Percentiles rank a stretch among this genome's conserved stretches.
Evolutionary conservation across 441 rosid genomes (phyloP).

Genomic region (Gossypium laxum): DNA sequence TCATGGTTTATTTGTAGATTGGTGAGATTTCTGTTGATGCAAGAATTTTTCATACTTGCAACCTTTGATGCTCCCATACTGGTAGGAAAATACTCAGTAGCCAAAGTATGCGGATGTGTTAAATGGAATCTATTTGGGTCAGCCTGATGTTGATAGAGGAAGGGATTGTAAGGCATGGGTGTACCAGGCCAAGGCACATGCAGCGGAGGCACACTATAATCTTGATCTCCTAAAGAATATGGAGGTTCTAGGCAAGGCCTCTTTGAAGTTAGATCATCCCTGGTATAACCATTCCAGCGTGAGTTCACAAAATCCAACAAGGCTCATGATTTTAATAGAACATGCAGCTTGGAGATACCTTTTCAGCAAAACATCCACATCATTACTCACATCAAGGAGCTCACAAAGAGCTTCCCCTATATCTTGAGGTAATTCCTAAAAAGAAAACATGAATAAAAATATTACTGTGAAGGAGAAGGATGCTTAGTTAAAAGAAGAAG

Average conservation of each 20-base stretch:
- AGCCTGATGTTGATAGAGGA: slow-evolving; percentile 43
- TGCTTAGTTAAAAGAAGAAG: not conserved
- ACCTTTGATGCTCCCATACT: slow-evolving; percentile 34
- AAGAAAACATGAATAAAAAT: slow-evolving; percentile 12
- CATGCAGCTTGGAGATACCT: slow-evolving; percentile 32
- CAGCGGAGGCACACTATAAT: slow-evolving; percentile 32
- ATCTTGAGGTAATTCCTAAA: slow-evolving; percentile 75
- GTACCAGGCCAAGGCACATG: slow-evolving; percentile 45
- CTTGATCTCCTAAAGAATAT: slow-evolving; percentile 45
- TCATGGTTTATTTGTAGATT: slow-evolving; percentile 32
- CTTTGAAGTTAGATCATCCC: slow-evolving; percentile 44
- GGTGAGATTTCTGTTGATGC: slow-evolving; percentile 20
- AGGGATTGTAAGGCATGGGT: slow-evolving; percentile 40
- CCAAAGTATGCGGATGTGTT: slow-evolving; percentile 36
- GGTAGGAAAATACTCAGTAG: slow-evolving; percentile 27
- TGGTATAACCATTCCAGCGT: slow-evolving; percentile 22
- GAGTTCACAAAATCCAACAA: slow-evolving; percentile 18
- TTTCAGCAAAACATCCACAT: slow-evolving; percentile 35
- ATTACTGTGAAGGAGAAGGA: not conserved
- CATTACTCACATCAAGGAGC: slow-evolving; percentile 60
- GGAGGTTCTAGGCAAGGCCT: slow-evolving; percentile 45
- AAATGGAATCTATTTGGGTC: slow-evolving; percentile 46
- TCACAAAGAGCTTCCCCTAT: slow-evolving; percentile 90
- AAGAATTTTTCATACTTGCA: slow-evolving; percentile 26
- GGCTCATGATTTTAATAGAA: slow-evolving; percentile 13